These are phyloP conservation scores for Inosperma sp. DNA, from an alignment of 768 basidiomycete genomes.

Conservation along the genomic window DNA sequence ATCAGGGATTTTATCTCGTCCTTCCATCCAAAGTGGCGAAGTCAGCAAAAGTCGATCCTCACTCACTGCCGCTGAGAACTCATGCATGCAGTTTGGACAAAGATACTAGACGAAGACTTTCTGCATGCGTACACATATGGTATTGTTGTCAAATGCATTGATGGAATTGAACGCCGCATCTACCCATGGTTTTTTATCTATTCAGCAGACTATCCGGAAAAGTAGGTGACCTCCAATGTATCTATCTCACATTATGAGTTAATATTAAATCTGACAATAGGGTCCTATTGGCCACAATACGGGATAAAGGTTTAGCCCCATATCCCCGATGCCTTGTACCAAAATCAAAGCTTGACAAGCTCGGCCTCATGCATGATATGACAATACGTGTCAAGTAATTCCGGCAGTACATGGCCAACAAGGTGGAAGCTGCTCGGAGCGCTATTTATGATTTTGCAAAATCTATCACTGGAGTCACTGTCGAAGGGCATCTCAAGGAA, in stretches of 20 bases:
- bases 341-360: slow-evolving; percentile 18
- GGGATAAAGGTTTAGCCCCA: no score
- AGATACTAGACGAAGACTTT: slow-evolving; percentile 14
- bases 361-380: slow-evolving; percentile 28
- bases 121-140: slow-evolving; percentile 24
- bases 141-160: slow-evolving; percentile 27
- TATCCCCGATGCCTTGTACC: slow-evolving; percentile 30
- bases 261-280: slow-evolving; percentile 27
- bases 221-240: slow-evolving; percentile 17
- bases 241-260: slow-evolving; percentile 18
- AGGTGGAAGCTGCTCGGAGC: not conserved
- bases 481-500: slow-evolving; percentile 14
- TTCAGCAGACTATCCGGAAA: no score
- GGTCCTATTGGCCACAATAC: no score
- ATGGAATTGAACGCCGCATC: no score
- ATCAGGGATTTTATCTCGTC: slow-evolving; percentile 14
- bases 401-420: slow-evolving; percentile 4
- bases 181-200: no score
- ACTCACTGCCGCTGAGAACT: slow-evolving; percentile 30
- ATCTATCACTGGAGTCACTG: slow-evolving; percentile 1
- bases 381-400: not conserved
- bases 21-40: slow-evolving; percentile 1
- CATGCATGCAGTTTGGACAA: slow-evolving; percentile 28
- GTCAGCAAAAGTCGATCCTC: not conserved
- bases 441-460: not conserved